Conservation (phyloP, 805 yeast species). For the Saccharomycopsis microspora region DNA sequence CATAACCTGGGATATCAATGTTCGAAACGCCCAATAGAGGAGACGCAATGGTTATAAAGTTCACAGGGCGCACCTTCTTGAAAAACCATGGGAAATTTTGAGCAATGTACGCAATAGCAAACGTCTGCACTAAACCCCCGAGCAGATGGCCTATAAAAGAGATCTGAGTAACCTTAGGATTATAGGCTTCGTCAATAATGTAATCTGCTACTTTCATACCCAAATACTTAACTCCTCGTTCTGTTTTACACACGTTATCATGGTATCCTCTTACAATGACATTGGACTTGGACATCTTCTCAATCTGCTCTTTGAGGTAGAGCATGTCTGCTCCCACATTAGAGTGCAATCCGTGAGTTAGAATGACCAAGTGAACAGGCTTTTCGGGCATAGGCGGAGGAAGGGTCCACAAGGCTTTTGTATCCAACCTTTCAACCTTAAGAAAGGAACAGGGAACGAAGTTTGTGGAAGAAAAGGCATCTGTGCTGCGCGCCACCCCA, state of each 20-base stretch:
- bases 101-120: conserved; percentile 62
- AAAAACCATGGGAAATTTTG: conserved; percentile 64
- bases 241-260: conserved; percentile 69
- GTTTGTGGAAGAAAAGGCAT: conserved; percentile 10
- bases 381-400: conserved; percentile 31
- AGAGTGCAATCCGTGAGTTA: conserved; percentile 74
- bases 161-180: conserved; percentile 36
- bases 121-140: conserved; percentile 71
- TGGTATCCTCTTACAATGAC: conserved; percentile 58
- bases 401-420: conserved; percentile 61
- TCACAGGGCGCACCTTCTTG: conserved; percentile 44
- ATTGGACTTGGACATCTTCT: conserved; percentile 33
- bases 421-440: conserved; percentile 39
- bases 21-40: conserved; percentile 69
- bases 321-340: conserved; percentile 68
- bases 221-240: conserved; percentile 61
- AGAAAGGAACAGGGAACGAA: background rate
- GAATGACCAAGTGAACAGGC: conserved; percentile 54
- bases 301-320: conserved; percentile 50
- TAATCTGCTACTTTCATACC: conserved; percentile 65
- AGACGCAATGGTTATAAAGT: conserved; percentile 63
- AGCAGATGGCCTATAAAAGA: conserved; percentile 73
- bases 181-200: conserved; percentile 37
- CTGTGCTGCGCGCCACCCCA: conserved; percentile 32
- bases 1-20: conserved; percentile 62